Evolutionary conservation across 2,329 filamentous ascomycete species (phyloP).

Genomic region (Colletotrichum sidae): DNA sequence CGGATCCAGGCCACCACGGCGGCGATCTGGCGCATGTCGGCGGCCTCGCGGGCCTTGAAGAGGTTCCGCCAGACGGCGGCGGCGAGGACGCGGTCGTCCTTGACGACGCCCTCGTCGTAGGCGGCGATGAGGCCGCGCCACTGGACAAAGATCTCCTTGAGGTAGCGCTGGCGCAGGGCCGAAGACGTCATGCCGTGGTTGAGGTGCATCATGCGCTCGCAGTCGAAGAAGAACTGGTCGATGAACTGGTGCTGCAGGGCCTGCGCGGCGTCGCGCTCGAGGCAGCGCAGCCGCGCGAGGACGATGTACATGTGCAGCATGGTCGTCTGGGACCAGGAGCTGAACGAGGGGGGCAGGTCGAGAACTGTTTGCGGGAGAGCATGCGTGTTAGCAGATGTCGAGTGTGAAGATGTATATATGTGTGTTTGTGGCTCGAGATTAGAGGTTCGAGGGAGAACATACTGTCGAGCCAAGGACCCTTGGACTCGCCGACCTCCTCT

Average conservation of each 20-base stretch:
- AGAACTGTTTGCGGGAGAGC: constrained; percentile 68
- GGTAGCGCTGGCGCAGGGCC: constrained; percentile 71
- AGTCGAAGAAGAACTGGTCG: constrained; percentile 94
- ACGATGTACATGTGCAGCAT: constrained; percentile 97
- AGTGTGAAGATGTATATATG: background rate
- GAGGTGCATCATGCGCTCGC: constrained; percentile 85
- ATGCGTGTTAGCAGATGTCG: constrained; percentile 22
- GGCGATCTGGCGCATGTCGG: constrained; percentile 62
- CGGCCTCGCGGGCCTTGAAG: constrained; percentile 75
- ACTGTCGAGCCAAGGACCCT: constrained; percentile 87
- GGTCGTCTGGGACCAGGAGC: constrained; percentile 94
- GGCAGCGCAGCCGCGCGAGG: constrained; percentile 82
- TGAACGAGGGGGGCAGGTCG: constrained; percentile 86
- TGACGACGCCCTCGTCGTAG: constrained; percentile 84
- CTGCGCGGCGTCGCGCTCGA: constrained; percentile 75
- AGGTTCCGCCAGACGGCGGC: constrained; percentile 94
- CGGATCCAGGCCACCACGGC: constrained; percentile 70
- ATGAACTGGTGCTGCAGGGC: constrained; percentile 91
- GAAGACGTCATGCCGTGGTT: constrained; percentile 77
- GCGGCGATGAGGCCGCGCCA: constrained; percentile 90
- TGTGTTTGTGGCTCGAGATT: background rate
- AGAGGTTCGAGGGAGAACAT: constrained; percentile 45
- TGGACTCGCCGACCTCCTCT: constrained; percentile 82
- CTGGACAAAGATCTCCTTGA: constrained; percentile 92
- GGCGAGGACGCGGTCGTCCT: constrained; percentile 81